phyloP scores from a whole-genome alignment of 805 yeast species.

The Kodamaea leandrae region DNA sequence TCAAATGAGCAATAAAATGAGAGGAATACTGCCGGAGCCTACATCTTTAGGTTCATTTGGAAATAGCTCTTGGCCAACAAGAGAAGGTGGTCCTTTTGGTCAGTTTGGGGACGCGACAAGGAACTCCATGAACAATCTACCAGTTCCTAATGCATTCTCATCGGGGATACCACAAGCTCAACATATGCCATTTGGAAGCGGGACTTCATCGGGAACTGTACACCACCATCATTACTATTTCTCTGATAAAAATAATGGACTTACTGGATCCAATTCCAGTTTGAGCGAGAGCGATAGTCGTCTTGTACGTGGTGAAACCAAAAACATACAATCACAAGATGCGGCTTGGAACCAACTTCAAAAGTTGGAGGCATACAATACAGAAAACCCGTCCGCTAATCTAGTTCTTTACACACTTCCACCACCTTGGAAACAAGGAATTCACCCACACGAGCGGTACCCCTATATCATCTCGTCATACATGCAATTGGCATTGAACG shows the following conservation, averaged over 20 bases:
- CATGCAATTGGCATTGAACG: constrained; percentile 54
- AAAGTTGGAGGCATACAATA: not conserved
- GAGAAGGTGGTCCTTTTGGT: not conserved
- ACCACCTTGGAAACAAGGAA: constrained; percentile 54
- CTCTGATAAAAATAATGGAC: not conserved
- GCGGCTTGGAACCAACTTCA: not conserved
- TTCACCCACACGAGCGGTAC: constrained; percentile 49
- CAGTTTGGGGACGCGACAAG: no score
- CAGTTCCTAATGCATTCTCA: no score
- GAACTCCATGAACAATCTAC: no score
- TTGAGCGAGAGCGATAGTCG: no score
- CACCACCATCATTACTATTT: constrained; percentile 1
- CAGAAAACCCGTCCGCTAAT: not conserved
- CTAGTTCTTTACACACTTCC: constrained; percentile 36
- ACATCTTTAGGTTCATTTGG: not conserved
- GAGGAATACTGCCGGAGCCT: not conserved
- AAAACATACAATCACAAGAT: not conserved
- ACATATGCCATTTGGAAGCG: no score
- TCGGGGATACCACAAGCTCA: no score
- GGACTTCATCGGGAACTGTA: not conserved
- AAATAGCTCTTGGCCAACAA: not conserved
- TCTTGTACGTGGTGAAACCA: no score
- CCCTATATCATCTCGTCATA: constrained; percentile 63
- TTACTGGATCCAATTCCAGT: no score
- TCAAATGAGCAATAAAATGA: constrained; percentile 9